Evolutionary conservation across 129 eudicot genomes (phyloP), one percentile per base, ranked within the genome.

Genomic region (Kitagawia praeruptora): DNA sequence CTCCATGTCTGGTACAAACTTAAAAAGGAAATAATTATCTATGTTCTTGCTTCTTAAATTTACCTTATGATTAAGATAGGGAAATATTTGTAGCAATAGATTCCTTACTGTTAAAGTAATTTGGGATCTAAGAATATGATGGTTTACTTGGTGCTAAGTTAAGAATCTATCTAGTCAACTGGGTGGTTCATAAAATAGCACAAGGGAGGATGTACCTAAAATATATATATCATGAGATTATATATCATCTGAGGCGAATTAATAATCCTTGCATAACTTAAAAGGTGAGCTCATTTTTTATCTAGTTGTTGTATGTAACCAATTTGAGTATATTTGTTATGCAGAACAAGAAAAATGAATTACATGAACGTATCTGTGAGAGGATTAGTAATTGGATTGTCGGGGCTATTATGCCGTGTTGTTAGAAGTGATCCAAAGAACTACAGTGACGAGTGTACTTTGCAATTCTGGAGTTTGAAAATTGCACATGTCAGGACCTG

Each of bases 351-450:
- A 12, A 73, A 53, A 56, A 85, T 86, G 88, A 77, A 40, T 85
- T 48, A 56, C 21, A 79, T 40, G 63, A 70, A 27, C 9, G 12
- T 81, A 73, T 64, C 69, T 15, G 40, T 73, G 42, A 39, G 80
- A 23, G 70, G 21, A 47, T 70, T 79, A 27, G 31, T 82, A 18
- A 45, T 84, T 82, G 80, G 80, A 53, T 74, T 80, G 19, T 73
- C 84, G 14, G 81, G 80, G n/a, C 13, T 81, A 16, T 80, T 80
- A 21, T 83, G 66, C 70, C 34, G 74, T 41, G 63, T 70, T 16
- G 86, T 80, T 6, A 51, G 51, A 76, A 46, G 87, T 69, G 84
- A 64, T 75, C 97, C 97, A 27, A 85, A n/a, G 85, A 84, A 89
- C 91, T 41, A 75, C 78, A 9, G 75, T 88, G 31, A 71, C 40